Evolutionary conservation across 768 basidiomycete species (phyloP).

Genomic region (Tricholoma furcatifolium): DNA sequence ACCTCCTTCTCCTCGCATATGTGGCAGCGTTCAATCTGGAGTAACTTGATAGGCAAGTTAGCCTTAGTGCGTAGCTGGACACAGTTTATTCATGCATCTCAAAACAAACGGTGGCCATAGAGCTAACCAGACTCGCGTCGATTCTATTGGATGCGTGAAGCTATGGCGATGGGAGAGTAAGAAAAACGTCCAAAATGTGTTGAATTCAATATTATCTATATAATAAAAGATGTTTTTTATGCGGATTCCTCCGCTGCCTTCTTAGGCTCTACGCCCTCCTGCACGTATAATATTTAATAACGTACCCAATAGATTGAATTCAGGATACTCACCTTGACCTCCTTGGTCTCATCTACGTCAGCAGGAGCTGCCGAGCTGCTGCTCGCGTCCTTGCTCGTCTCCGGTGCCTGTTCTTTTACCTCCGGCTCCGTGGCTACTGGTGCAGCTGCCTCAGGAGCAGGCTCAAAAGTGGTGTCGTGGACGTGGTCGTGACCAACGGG

Average conservation of each 20-base stretch:
- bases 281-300: neutral
- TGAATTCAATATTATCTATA: neutral
- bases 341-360: conserved; percentile 22
- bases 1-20: no score
- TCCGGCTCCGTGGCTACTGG: conserved; percentile 1
- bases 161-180: no score
- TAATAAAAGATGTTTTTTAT: neutral
- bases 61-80: no score
- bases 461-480: neutral
- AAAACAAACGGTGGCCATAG: no score
- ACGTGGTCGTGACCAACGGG: neutral
- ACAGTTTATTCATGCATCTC: no score
- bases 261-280: conserved; percentile 27
- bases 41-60: no score
- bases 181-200: no score
- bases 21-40: no score
- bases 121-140: no score
- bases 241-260: conserved; percentile 14
- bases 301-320: neutral
- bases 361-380: conserved; percentile 22
- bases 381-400: conserved; percentile 14
- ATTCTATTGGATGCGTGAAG: no score
- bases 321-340: conserved; percentile 23
- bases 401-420: neutral
- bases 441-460: neutral